Evolutionary conservation across 441 rosid genomes (phyloP), one percentile per base, ranked within the genome.

Genomic region (Erodium chrysanthum): DNA sequence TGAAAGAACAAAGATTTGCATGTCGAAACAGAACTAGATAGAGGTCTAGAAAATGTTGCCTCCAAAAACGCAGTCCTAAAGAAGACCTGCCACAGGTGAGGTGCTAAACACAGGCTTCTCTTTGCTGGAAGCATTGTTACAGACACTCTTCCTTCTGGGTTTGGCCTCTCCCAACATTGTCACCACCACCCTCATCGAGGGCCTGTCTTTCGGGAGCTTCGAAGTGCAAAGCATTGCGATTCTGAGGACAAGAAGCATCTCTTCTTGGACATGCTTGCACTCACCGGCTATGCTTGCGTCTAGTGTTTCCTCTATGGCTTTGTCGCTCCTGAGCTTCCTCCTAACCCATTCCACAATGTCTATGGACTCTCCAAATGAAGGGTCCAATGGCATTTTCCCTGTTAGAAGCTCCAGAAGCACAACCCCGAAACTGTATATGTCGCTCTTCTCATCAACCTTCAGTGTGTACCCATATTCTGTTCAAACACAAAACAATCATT

Each of bases 401-500:
- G 97, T 86, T 58, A 93, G 68, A 71, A 89, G 83, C 83, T 93
- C 98, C 35, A 91, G 61, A 60, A 93, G 86, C 65, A 91, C 93
- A 0, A 94, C 93, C 0, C 97, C 96, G 1, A 83, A 78, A 68
- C 97, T 91, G 69, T 94, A 94, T 23, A 89, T 79, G 73, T 94
- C 97, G n/a, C 91, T 93, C 88, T 85, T 93, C 82, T 86, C 97
- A 58, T 88, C 92, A 1, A 93, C 89, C 83, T 89, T 93, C 66
- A 89, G 66, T n/a, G 93, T 83, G 75, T 91, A 94, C 61, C 97
- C 97, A 11, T 91, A 94, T 82, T 94, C 96, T 88, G 88, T 17
- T 20, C 64, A 37, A 11, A 18, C 2, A 31, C 35, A 9, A 18
- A 18, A 54, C 23, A 54, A 17, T 7, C 17, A 20, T 54, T 0